These are phyloP conservation scores for Phytophthora tubulina DNA, from an alignment of 352 stramenopile genomes.

Conservation along the genomic window DNA sequence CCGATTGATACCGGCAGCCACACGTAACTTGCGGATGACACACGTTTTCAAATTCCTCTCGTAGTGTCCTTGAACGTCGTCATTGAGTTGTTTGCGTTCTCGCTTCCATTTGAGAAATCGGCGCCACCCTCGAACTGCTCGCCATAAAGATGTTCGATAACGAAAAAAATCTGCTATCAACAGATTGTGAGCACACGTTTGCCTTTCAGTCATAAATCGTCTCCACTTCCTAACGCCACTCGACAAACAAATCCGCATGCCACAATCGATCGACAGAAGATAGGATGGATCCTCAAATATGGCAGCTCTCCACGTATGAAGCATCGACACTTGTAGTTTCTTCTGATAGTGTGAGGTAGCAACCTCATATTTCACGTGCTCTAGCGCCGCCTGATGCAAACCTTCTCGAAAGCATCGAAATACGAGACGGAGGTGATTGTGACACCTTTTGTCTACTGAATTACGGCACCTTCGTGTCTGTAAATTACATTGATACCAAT, in stretches of 20 bases:
- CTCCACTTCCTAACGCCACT: slow-evolving; percentile 35
- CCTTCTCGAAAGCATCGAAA: slow-evolving; percentile 20
- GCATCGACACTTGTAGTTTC: not conserved
- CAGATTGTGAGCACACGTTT: slow-evolving; percentile 17
- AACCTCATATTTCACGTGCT: not conserved
- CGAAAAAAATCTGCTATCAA: slow-evolving; percentile 46
- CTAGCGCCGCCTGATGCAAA: not conserved
- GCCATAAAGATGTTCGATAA: slow-evolving; percentile 23
- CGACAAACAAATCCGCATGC: slow-evolving; percentile 10
- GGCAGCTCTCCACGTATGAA: slow-evolving; percentile 25
- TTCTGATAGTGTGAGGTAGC: slow-evolving; percentile 21
- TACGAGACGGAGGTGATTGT: slow-evolving; percentile 4
- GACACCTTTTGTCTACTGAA: slow-evolving; percentile 11
- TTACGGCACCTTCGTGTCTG: slow-evolving; percentile 24
- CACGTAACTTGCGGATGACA: slow-evolving; percentile 11
- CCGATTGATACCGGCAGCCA: slow-evolving; percentile 4
- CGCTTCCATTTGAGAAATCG: slow-evolving; percentile 25
- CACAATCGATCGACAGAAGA: slow-evolving; percentile 19
- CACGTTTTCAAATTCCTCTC: slow-evolving; percentile 18
- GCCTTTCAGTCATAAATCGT: slow-evolving; percentile 11
- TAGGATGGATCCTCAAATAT: slow-evolving; percentile 28
- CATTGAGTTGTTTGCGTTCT: slow-evolving; percentile 14
- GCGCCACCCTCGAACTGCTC: slow-evolving; percentile 11
- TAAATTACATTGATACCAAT: slow-evolving; percentile 27
- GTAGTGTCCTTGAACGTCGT: slow-evolving; percentile 13